Base-by-base conservation (phyloP, 2,329 filamentous ascomycete species). In the Pseudogymnoascus pannorum region DNA sequence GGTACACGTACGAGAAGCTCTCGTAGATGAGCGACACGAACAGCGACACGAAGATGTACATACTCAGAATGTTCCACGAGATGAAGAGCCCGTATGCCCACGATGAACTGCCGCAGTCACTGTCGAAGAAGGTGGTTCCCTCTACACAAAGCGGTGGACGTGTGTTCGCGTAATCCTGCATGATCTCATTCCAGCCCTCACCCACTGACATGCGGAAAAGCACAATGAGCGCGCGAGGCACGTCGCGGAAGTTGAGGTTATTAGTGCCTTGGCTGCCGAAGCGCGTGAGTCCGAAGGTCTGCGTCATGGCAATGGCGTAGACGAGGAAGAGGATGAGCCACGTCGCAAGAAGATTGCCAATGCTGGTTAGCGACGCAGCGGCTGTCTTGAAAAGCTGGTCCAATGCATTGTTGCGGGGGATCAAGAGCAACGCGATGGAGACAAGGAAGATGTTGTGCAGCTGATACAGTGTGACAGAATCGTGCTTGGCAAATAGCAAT, bases 311-410 rank as follows among this genome's bases (percentile, higher is more conserved):
- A 69, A 99, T 99, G 54, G 94, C 93, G 71, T 92, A 99, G 20
- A 97, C 92, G 48, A 99, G 78, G 76, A 97, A 99, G 63, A 99
- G 84, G 2, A 99, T 92, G 65, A 97, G 89, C 94, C 94, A 99
- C 0, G 95, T 99, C 1, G 93, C 93, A 38, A 99, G 78, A 44
- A 99, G 79, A 71, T 97, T 99, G 62, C 88, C 85, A 67, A 99
- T 99, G 16, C 90, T 87, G 2, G 90, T 88, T 68, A 99, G 77
- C 85, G 91, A 96, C 60, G 93, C 94, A 9, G 94, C 94, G 0
- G 93, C 95, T 1, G 95, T 99, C 75, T 99, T 99, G 84, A 99
- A 99, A 0, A 99, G 84, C 73, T 99, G 94, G 72, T 99, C 95
- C 20, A 99, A 82, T 58, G 96, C 92, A 69, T 99, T 95, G 72